Conservation (phyloP, 495 filamentous ascomycete species). For the Penicillium psychrofluorescens region DNA sequence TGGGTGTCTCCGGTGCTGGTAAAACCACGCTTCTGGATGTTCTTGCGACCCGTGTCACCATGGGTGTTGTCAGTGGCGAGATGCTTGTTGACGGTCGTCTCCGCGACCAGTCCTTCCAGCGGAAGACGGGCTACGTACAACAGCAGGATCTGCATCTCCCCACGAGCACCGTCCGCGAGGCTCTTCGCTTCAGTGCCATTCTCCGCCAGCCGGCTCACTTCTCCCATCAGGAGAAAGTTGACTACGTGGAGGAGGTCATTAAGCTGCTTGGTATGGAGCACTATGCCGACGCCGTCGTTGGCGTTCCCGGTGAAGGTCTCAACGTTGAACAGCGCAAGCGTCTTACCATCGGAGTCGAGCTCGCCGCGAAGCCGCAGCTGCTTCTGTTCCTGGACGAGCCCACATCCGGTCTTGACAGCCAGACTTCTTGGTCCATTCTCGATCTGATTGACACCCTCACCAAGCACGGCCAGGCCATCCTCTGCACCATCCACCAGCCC, state of each 20-base stretch:
- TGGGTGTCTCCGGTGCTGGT: slow-evolving; percentile 57
- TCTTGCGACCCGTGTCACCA: slow-evolving; percentile 47
- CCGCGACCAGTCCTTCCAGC: slow-evolving; percentile 75
- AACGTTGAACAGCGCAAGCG: slow-evolving; percentile 90
- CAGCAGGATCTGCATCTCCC: slow-evolving; percentile 90
- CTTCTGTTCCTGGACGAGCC: slow-evolving; percentile 88
- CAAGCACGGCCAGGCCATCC: slow-evolving; percentile 81
- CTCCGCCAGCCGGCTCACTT: slow-evolving; percentile 75
- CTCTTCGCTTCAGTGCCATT: slow-evolving; percentile 75
- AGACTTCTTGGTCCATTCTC: slow-evolving; percentile 87
- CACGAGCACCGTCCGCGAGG: slow-evolving; percentile 78
- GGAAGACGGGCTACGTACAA: slow-evolving; percentile 92
- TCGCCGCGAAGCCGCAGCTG: slow-evolving; percentile 81
- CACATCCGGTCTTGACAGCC: slow-evolving; percentile 80
- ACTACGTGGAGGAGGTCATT: slow-evolving; percentile 88
- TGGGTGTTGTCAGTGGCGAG: slow-evolving; percentile 46
- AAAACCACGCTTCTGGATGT: slow-evolving; percentile 64
- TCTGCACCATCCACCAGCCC: slow-evolving; percentile 95
- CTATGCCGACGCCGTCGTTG: slow-evolving; percentile 37
- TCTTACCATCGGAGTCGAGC: slow-evolving; percentile 82
- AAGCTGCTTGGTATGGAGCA: slow-evolving; percentile 81
- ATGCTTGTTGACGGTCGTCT: slow-evolving; percentile 48
- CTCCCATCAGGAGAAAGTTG: slow-evolving; percentile 68
- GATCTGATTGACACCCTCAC: slow-evolving; percentile 80
- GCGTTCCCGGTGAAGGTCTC: slow-evolving; percentile 50